These are phyloP conservation scores for Ophiocordyceps camponoti-floridani DNA, from an alignment of 2,329 filamentous ascomycete species.

Conservation along the genomic window DNA sequence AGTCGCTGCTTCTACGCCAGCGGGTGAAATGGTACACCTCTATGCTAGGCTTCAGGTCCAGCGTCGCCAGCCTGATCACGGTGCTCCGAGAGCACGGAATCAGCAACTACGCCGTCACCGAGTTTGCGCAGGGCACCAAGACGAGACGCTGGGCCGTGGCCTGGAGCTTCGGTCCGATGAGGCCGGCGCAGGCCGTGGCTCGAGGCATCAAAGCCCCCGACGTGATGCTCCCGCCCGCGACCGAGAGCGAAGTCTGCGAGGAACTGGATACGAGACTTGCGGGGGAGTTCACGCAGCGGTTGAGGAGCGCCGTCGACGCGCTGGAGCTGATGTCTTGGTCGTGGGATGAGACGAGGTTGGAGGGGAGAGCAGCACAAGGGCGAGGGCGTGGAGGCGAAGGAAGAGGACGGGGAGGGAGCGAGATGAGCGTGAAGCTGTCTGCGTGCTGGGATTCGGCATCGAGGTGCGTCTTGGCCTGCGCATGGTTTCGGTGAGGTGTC, in stretches of 20 bases:
- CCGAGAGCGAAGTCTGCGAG: constrained; percentile 20
- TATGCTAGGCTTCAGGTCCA: constrained; percentile 72
- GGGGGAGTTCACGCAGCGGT: constrained; percentile 12
- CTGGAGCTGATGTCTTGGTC: constrained; percentile 45
- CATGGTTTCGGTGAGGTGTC: constrained; percentile 29
- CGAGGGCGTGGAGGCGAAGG: constrained; percentile 12
- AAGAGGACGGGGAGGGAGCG: constrained; percentile 5
- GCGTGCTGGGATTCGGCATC: constrained; percentile 40
- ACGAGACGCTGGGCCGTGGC: constrained; percentile 77
- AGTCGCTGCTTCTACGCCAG: constrained; percentile 41
- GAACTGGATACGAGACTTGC: constrained; percentile 26
- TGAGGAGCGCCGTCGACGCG: constrained; percentile 28
- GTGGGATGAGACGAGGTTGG: constrained; percentile 35
- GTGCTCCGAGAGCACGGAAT: constrained; percentile 37
- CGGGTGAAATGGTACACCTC: constrained; percentile 74
- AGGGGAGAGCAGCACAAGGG: constrained; percentile 41
- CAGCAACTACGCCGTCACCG: constrained; percentile 65
- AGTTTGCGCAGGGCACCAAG: constrained; percentile 58
- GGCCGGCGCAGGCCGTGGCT: constrained; percentile 36
- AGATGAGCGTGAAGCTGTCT: constrained; percentile 13
- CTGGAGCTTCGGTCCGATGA: constrained; percentile 61
- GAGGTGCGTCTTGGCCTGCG: constrained; percentile 21
- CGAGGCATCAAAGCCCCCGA: constrained; percentile 23
- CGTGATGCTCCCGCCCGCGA: constrained; percentile 21
- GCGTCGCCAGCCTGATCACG: constrained; percentile 43